Conservation (phyloP, 164 flowering plant species). For the Annona squamosa region DNA sequence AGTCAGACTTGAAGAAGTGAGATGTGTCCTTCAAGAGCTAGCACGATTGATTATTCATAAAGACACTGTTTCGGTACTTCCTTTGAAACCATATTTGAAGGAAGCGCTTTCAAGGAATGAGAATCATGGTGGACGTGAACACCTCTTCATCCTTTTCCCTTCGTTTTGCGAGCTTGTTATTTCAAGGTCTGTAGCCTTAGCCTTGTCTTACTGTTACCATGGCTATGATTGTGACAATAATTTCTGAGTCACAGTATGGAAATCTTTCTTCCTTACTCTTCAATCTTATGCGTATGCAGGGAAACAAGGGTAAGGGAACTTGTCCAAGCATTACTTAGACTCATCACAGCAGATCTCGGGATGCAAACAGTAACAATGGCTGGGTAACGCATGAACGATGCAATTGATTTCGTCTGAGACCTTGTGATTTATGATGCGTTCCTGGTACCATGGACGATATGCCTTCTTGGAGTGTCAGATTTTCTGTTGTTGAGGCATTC, state of each 20-base stretch:
- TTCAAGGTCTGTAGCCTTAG: constrained; percentile 47
- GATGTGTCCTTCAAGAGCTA: constrained; percentile 68
- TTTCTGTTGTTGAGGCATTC: too few species aligned
- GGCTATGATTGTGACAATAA: neutral
- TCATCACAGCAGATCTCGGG: constrained; percentile 44
- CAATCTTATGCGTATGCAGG: constrained; percentile 33
- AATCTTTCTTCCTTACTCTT: neutral
- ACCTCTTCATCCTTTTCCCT: constrained; percentile 69
- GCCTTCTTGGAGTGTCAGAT: too few species aligned
- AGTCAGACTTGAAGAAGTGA: constrained; percentile 69
- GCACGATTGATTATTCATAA: constrained; percentile 54
- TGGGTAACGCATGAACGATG: constrained; percentile 7
- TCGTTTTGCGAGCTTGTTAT: constrained; percentile 79
- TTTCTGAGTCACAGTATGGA: neutral
- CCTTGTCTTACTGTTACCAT: neutral
- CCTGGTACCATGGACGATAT: neutral
- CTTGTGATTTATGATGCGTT: neutral
- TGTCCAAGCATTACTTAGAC: constrained; percentile 66
- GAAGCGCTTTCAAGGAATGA: constrained; percentile 29
- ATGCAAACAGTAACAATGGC: constrained; percentile 36
- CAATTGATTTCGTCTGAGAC: neutral
- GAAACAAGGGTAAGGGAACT: constrained; percentile 70
- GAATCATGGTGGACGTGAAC: constrained; percentile 40
- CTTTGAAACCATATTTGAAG: constrained; percentile 47
- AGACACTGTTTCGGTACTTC: constrained; percentile 60